Percentiles rank a stretch among this genome's conserved stretches.
Conservation (phyloP, 768 basidiomycete genomes). For the Suillus spraguei region DNA sequence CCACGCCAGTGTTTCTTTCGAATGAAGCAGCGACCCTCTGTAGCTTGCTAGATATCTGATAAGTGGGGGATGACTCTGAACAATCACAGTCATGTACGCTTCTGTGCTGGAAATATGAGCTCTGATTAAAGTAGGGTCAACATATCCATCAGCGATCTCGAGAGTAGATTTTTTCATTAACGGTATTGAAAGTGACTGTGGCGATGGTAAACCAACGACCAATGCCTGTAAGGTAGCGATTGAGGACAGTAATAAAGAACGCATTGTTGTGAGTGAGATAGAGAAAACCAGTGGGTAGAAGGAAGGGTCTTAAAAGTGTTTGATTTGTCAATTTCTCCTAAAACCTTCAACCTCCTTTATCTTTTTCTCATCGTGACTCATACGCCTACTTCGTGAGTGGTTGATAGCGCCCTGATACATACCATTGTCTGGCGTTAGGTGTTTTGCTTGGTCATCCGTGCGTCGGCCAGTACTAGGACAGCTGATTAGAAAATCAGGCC, state of each 20-base stretch:
- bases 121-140: conserved; percentile 18
- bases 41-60: conserved; percentile 23
- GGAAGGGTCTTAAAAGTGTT: no score
- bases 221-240: conserved; percentile 17
- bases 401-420: no score
- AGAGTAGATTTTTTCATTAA: conserved; percentile 20
- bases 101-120: conserved; percentile 20
- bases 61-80: conserved; percentile 1
- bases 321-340: no score
- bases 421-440: no score
- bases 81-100: conserved; percentile 8
- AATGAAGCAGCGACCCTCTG: conserved; percentile 15
- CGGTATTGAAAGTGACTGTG: conserved; percentile 19
- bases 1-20: conserved; percentile 8
- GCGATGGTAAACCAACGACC: conserved; percentile 20
- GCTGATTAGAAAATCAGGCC: no score
- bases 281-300: no score
- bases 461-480: no score
- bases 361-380: no score
- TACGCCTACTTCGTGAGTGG: no score
- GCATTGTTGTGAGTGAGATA: conserved; percentile 10
- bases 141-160: conserved; percentile 13
- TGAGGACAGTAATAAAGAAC: conserved; percentile 8
- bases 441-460: no score
- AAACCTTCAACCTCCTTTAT: no score